phyloP scores from a whole-genome alignment of 768 basidiomycete species.

The Infundibulicybe gibba region DNA sequence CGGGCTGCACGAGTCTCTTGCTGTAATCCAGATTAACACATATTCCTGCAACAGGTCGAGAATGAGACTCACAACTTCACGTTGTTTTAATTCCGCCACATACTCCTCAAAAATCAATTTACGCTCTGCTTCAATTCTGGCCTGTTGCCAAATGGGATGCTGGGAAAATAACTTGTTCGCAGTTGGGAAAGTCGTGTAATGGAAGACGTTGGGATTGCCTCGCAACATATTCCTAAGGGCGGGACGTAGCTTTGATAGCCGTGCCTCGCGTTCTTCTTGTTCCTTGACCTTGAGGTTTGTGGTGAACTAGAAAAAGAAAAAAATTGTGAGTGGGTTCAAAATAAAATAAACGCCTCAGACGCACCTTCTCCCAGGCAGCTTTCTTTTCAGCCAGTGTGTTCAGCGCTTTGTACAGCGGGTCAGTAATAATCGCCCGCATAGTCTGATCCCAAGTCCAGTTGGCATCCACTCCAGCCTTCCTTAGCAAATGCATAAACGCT shows the following conservation, averaged over 20 bases:
- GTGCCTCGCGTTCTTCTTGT: conserved; percentile 79
- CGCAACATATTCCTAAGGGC: conserved; percentile 83
- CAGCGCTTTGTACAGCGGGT: conserved; percentile 93
- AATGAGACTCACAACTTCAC: conserved; percentile 72
- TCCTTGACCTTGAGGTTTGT: conserved; percentile 75
- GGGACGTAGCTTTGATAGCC: conserved; percentile 83
- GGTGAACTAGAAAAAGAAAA: conserved; percentile 55
- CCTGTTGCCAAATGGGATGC: conserved; percentile 91
- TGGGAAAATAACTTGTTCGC: conserved; percentile 83
- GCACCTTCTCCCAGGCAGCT: conserved; percentile 87
- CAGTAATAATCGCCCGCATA: conserved; percentile 97
- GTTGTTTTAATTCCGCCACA: conserved; percentile 77
- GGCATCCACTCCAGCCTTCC: conserved; percentile 86
- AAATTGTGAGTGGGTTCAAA: no score
- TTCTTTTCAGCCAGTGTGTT: conserved; percentile 95
- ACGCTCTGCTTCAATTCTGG: conserved; percentile 81
- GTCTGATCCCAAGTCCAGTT: conserved; percentile 98
- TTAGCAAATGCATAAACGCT: conserved; percentile 87
- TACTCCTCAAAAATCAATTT: conserved; percentile 91
- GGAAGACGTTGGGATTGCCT: conserved; percentile 84
- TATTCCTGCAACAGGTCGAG: conserved; percentile 1
- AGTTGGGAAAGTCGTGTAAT: conserved; percentile 88
- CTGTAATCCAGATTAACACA: conserved; percentile 30
- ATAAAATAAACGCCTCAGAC: conserved; percentile 12
- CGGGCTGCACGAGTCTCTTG: conserved; percentile 78